Percentiles rank a stretch among this genome's conserved stretches.
Conservation (phyloP, 2,329 filamentous ascomycete genomes). For the Phyllosticta paracitricarpa region DNA sequence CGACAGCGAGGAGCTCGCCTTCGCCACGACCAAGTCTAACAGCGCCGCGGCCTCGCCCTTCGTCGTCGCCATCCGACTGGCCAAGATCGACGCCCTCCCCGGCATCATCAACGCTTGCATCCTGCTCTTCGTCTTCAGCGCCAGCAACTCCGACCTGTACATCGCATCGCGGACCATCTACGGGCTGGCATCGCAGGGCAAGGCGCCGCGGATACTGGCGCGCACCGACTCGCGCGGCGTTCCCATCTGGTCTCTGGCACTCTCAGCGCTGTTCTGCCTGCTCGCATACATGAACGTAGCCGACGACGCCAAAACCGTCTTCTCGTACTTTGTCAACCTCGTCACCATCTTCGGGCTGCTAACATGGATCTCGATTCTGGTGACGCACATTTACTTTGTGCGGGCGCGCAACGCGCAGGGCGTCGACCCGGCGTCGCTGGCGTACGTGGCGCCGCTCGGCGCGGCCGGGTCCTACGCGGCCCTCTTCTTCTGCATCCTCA, state of each 20-base stretch:
- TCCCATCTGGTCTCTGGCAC: slow-evolving; percentile 53
- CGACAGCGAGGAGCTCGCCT: slow-evolving; percentile 41
- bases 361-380: slow-evolving; percentile 41
- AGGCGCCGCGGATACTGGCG: slow-evolving; percentile 62
- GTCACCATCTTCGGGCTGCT: slow-evolving; percentile 32
- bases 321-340: slow-evolving; percentile 40
- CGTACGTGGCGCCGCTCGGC: slow-evolving; percentile 63
- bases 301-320: slow-evolving; percentile 31
- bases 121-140: slow-evolving; percentile 65
- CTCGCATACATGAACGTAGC: slow-evolving; percentile 52
- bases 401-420: slow-evolving; percentile 36
- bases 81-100: slow-evolving; percentile 52
- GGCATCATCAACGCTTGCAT: slow-evolving; percentile 66
- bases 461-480: slow-evolving; percentile 57
- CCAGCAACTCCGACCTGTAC: slow-evolving; percentile 69
- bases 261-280: slow-evolving; percentile 53
- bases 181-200: slow-evolving; percentile 60
- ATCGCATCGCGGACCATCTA: slow-evolving; percentile 63
- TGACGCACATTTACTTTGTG: slow-evolving; percentile 40
- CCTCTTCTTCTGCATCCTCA: slow-evolving; percentile 59
- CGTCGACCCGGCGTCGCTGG: slow-evolving; percentile 32
- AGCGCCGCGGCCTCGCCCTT: slow-evolving; percentile 60
- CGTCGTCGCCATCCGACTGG: slow-evolving; percentile 59
- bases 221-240: slow-evolving; percentile 63
- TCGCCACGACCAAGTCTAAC: slow-evolving; percentile 43